Evolutionary conservation across 2,329 filamentous ascomycete species (phyloP), one percentile per base, ranked within the genome.

Genomic region (Aspergillus floridensis): DNA sequence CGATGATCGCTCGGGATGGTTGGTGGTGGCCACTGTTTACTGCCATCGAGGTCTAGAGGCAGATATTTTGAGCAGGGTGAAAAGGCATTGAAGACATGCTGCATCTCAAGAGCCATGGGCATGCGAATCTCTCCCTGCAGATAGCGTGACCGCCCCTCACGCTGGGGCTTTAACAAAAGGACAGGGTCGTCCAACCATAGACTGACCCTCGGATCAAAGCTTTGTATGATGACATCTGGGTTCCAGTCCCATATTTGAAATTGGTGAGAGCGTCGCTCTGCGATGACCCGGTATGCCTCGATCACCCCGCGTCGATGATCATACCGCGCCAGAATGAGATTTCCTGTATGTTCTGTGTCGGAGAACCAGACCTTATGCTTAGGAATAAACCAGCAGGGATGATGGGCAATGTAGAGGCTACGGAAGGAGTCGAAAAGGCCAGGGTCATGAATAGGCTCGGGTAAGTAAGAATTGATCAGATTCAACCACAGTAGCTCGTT

Each of bases 361-460:
- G 86, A 85, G 70, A 96, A 93, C 93, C 93, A 97, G 63, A 97
- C 80, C 74, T 90, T 93, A 71, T 90, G 81, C 54, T 84, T 86
- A 0, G 90, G 82, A 1, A 97, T 80, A 69, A 96, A 96, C 93
- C 93, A 97, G 67, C 88, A 86, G 0, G 89, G 88, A 63, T 95
- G 84, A 71, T 95, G 90, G 21, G 87, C 82, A 47, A 83, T 78
- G 72, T 90, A 96, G 2, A 96, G 83, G 26, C 89, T 82, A 59
- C 85, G 85, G 75, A 88, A 96, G 24, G 81, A 87, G 2, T 77
- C 66, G 68, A 83, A 87, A 6, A 88, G 87, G 6, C 80, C 81
- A 0, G 87, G 80, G 1, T 81, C 80, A 1, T 76, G 74, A 29
- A 92, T 76, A 19, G 73, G 70, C 35, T 83, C 76, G 0, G 88